Evolutionary conservation across 2,329 filamentous ascomycete species (phyloP).

Genomic region (Trichoderma lentiforme): DNA sequence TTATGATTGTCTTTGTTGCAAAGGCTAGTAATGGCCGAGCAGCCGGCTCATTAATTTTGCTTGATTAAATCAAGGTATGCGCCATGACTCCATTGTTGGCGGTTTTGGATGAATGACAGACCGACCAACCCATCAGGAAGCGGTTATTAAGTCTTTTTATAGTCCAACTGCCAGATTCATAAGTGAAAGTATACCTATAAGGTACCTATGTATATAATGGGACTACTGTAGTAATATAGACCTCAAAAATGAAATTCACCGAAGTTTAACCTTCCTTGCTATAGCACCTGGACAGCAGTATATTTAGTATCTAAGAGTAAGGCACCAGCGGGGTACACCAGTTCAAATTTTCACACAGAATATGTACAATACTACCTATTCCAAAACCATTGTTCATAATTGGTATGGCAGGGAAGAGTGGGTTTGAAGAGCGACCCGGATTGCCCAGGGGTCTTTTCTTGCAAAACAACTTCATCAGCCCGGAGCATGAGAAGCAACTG

Average conservation of each 20-base stretch:
- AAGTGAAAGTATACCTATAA: too few relatives aligned
- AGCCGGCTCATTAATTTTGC: neutral
- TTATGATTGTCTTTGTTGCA: neutral
- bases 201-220: too few relatives aligned
- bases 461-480: neutral
- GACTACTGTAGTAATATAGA: too few relatives aligned
- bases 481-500: slow-evolving; percentile 24
- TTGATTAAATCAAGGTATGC: neutral
- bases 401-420: neutral
- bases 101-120: too few relatives aligned
- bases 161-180: too few relatives aligned
- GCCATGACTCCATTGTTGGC: too few relatives aligned
- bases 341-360: neutral
- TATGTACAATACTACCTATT: neutral
- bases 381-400: neutral
- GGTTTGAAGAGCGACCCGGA: neutral
- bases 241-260: too few relatives aligned
- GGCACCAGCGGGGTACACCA: neutral
- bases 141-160: too few relatives aligned
- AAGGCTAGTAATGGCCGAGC: neutral
- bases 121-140: too few relatives aligned
- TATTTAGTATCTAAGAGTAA: too few relatives aligned
- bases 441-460: neutral
- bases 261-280: too few relatives aligned
- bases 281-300: too few relatives aligned